Conservation (phyloP, 140 eudicot species). For the Anethum foeniculum region DNA sequence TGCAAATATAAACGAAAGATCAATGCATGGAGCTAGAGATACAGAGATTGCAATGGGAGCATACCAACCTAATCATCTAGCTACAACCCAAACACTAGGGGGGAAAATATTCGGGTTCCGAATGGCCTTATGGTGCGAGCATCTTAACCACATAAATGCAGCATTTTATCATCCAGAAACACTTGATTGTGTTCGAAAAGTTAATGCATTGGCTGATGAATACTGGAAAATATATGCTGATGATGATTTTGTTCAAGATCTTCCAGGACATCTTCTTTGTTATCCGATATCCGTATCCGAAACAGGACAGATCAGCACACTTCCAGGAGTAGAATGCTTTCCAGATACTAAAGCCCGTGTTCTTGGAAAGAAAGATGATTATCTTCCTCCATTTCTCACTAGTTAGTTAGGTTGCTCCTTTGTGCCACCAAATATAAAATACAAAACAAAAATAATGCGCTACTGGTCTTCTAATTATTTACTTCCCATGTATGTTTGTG, state of each 20-base stretch:
- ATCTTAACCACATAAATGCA: constrained; percentile 26
- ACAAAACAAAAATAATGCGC: background rate
- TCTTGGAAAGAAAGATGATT: constrained; percentile 40
- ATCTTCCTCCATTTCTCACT: constrained; percentile 61
- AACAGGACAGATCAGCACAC: constrained; percentile 31
- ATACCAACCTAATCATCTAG: constrained; percentile 50
- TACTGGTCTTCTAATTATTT: too few species aligned
- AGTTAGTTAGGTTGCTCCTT: constrained; percentile 26
- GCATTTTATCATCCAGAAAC: constrained; percentile 37
- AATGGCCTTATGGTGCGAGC: constrained; percentile 67
- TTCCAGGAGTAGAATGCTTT: constrained; percentile 53
- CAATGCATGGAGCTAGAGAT: constrained; percentile 78
- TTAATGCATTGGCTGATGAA: constrained; percentile 44
- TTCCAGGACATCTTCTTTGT: constrained; percentile 57
- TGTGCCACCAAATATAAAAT: background rate
- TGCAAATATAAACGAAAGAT: constrained; percentile 76
- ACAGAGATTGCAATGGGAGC: constrained; percentile 79
- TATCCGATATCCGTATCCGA: constrained; percentile 46
- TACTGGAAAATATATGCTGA: constrained; percentile 53
- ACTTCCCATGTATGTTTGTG: background rate
- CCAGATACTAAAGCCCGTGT: constrained; percentile 75
- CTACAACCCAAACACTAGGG: constrained; percentile 13
- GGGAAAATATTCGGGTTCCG: constrained; percentile 48
- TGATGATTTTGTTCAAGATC: constrained; percentile 14
- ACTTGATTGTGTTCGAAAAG: constrained; percentile 36